Base-by-base conservation (phyloP, 768 basidiomycete genomes). In the Sporobolomyces roseus region DNA sequence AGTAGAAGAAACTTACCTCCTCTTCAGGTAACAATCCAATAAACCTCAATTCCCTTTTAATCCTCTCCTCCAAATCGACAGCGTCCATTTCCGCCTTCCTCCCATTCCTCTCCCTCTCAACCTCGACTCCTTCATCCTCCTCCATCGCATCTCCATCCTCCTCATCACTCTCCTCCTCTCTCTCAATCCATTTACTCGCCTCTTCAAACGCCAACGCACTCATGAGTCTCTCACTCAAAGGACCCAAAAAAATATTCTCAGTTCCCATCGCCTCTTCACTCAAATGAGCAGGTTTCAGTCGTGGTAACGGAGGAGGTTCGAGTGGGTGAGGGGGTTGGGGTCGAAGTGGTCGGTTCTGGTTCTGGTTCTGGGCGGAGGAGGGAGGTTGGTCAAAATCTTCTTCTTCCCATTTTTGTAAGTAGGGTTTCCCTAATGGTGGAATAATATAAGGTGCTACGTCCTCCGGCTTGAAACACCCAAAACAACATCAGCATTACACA, bases 321-420 rank as follows among this genome's bases (percentile, higher is more conserved):
- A 76, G 66, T 61, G 50, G 43, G 4, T 27, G 30, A 5, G 33
- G 13, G 23, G 36, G 61, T 30, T 45, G 38, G 27, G 41, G 33
- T 35, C 50, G 36, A n/a, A 27, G 65, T 30, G 13, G 45, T 36
- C 25, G 63, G n/a, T 32, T 30, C 29, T 32, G 54, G 8, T 54
- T 53, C 1, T 19, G 56, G 17, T 23, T 12, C 29, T n/a, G n/a
- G n/a, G 49, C 48, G 5, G 27, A 29, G 7, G 43, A 23, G 48
- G 14, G 29, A 27, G 33, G 49, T 19, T 5, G 33, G 43, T 55
- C 68, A 46, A 54, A n/a, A 77, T 99, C 94, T 76, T 91, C 87
- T 74, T 96, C 92, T 70, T 93, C 93, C 93, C 94, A 99, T 0
- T 87, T 82, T 60, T 94, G 90, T 38, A 85, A 80, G 75, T 97